phyloP scores from a whole-genome alignment of 495 filamentous ascomycete species.

The Parathielavia hyrcaniae region DNA sequence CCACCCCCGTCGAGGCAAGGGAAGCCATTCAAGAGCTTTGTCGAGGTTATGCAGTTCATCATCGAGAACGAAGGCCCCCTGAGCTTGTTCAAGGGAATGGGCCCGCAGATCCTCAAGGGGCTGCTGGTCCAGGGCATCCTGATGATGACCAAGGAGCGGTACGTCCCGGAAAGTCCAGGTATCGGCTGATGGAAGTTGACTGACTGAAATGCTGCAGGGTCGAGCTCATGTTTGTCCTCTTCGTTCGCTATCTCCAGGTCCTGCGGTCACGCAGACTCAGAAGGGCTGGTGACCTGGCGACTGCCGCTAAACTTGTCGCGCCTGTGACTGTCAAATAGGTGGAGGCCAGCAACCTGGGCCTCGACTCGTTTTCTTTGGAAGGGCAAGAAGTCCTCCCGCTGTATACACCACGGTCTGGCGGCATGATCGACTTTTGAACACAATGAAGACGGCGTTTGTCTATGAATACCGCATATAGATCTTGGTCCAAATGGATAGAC shows the following conservation, averaged over 20 bases:
- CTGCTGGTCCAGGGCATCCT: conserved; percentile 88
- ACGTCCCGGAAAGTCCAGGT: conserved; percentile 27
- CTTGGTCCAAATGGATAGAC: conserved; percentile 1
- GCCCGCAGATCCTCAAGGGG: conserved; percentile 87
- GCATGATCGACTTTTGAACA: neutral
- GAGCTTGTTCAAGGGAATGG: conserved; percentile 93
- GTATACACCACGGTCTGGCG: neutral
- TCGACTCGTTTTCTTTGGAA: neutral
- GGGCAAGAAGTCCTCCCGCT: neutral
- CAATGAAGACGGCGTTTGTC: conserved; percentile 4
- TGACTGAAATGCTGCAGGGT: conserved; percentile 51
- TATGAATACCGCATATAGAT: conserved; percentile 16
- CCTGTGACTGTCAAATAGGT: conserved; percentile 46
- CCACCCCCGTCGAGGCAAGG: conserved; percentile 78
- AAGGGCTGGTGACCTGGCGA: conserved; percentile 55
- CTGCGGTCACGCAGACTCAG: conserved; percentile 64
- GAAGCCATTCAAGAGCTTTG: conserved; percentile 90
- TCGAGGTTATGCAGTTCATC: conserved; percentile 92
- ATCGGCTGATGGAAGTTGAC: conserved; percentile 3
- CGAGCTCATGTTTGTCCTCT: conserved; percentile 80
- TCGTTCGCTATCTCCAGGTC: conserved; percentile 73
- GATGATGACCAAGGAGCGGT: conserved; percentile 99
- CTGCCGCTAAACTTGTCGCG: conserved; percentile 43
- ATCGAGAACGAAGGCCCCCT: conserved; percentile 75
- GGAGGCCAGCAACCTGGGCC: neutral